phyloP scores from a whole-genome alignment of 306 rosid genomes.

The Sindora glabra region DNA sequence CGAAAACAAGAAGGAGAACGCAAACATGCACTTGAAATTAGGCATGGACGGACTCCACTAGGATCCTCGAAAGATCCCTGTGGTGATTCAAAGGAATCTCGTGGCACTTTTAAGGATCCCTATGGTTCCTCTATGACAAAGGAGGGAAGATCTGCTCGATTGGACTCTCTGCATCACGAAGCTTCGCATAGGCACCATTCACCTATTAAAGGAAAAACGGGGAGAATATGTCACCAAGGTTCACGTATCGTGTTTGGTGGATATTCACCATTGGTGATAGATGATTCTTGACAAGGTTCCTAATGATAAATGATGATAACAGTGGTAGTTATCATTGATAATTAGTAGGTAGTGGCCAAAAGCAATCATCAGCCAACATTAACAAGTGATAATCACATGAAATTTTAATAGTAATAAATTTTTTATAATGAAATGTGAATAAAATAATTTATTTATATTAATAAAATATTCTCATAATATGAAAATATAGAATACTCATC shows the following conservation, averaged over 20 bases:
- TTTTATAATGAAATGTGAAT: too few species aligned
- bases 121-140: constrained; percentile 74
- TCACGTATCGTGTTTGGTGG: constrained; percentile 59
- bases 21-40: constrained; percentile 58
- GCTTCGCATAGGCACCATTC: constrained; percentile 90
- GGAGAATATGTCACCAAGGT: constrained; percentile 99
- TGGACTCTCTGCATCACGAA: constrained; percentile 82
- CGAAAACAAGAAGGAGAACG: constrained; percentile 89
- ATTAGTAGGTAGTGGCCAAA: too few species aligned
- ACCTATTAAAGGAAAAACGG: constrained; percentile 96
- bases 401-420: too few species aligned
- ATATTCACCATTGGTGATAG: too few species aligned
- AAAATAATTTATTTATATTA: too few species aligned
- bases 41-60: constrained; percentile 36
- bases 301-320: too few species aligned
- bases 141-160: constrained; percentile 66
- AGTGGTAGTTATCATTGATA: too few species aligned
- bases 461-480: too few species aligned
- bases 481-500: too few species aligned
- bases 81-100: constrained; percentile 47
- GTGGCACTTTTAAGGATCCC: constrained; percentile 59
- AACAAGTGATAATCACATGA: too few species aligned
- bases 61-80: constrained; percentile 65
- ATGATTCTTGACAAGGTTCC: too few species aligned
- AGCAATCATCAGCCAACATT: too few species aligned